Evolutionary conservation across 352 stramenopile species (phyloP).

Genomic region (Phytophthora foliorum): DNA sequence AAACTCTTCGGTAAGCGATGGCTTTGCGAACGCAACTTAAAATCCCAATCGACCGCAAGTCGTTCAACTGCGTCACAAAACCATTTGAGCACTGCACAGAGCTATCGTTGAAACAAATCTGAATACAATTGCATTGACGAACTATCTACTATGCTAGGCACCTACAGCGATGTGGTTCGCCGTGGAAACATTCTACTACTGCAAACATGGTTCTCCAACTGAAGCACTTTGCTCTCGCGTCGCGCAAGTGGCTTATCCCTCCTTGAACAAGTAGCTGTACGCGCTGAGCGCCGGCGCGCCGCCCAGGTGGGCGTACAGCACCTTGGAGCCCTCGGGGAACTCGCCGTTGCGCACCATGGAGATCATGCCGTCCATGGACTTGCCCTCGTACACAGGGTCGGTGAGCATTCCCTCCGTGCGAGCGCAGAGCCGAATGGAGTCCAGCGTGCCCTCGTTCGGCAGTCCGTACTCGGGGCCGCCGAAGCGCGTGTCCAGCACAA

Average conservation of each 20-base stretch:
- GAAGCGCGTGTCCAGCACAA: conserved; percentile 47
- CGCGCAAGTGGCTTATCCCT: conserved; percentile 22
- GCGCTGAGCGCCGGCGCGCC: conserved; percentile 42
- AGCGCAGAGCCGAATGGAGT: conserved; percentile 45
- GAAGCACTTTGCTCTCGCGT: conserved; percentile 2
- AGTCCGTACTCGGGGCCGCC: conserved; percentile 45
- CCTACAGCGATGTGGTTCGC: background rate
- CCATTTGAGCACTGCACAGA: background rate
- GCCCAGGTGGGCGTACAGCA: conserved; percentile 44
- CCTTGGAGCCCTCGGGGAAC: conserved; percentile 45
- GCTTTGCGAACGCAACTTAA: background rate
- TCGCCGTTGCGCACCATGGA: conserved; percentile 48
- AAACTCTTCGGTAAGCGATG: background rate
- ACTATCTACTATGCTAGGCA: conserved; percentile 6
- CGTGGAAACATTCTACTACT: conserved; percentile 4
- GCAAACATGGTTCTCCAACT: conserved; percentile 7
- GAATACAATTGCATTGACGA: conserved; percentile 6
- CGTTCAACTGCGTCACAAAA: background rate
- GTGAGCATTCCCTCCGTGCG: conserved; percentile 48
- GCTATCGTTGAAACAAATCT: background rate
- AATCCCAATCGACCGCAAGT: no score
- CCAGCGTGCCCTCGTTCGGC: conserved; percentile 43
- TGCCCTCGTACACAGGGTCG: conserved; percentile 49
- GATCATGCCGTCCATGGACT: conserved; percentile 52
- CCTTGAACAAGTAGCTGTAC: conserved; percentile 52